Evolutionary conservation across 73 alveolate genomes (phyloP), one percentile per base, ranked within the genome.

Genomic region (Paraurostyla sp.): DNA sequence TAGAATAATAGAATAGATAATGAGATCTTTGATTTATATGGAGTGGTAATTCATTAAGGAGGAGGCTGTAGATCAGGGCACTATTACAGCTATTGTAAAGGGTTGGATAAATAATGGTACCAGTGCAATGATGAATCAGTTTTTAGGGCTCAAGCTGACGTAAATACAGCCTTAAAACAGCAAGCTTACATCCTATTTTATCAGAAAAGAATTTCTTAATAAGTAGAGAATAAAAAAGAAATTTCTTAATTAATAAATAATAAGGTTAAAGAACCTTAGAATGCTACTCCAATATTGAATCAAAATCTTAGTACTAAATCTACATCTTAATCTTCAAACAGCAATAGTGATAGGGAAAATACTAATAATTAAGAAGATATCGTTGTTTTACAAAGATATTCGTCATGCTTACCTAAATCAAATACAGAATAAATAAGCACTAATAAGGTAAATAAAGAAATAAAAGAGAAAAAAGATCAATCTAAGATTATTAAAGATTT

Each of bases 31-130:
- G 87, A 69, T 29, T 75, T 93, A 0, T 89, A 43, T 80, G 97
- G 96, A 57, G 96, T 93, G 4, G 86, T 93, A 23, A 91, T 93
- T 29, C 97, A 93, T 52, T 45, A 78, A 35, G 97, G 97, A 15
- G 71, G 75, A 23, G 68, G 88, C 7, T 71, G 92, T 22, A 71
- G 90, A 22, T 68, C 91, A 25, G 97, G 97, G n/a, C 97, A 93
- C 56, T 93, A 93, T 80, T 91, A 85, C 63, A 83, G 93, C 62
- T 93, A 69, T 49, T 73, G 89, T 33, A 90, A 78, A 51, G 91
- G 82, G 23, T 49, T 51, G 4, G 82, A 52, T 25, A 92, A 80
- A 2, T 54, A 89, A 60, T 93, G 97, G 97, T 91, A 63, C 38
- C 50, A 62, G 41, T 89, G 90, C 54, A 80, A 93, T 58, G 97